phyloP scores from a whole-genome alignment of 768 basidiomycete genomes.

The Naganishia onofrii region DNA sequence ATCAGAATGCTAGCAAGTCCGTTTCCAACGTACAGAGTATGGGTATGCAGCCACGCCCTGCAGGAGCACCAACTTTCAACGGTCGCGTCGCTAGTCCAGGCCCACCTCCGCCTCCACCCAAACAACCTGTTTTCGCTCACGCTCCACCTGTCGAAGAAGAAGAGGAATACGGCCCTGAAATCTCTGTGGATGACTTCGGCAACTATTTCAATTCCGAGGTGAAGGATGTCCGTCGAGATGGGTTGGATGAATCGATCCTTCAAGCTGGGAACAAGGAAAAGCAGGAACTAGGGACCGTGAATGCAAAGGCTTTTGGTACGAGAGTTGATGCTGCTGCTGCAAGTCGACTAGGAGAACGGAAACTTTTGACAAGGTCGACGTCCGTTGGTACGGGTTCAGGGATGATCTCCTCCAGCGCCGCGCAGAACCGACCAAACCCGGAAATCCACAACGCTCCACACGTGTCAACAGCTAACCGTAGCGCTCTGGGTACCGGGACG shows the following conservation, averaged over 20 bases:
- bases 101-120: background rate
- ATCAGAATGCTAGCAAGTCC: background rate
- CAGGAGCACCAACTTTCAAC: background rate
- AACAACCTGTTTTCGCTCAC: background rate
- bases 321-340: background rate
- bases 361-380: background rate
- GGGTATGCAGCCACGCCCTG: constrained; percentile 20
- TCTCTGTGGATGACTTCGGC: constrained; percentile 13
- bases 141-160: background rate
- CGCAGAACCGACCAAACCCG: background rate
- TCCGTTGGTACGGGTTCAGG: constrained; percentile 3
- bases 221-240: constrained; percentile 11
- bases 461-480: background rate
- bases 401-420: background rate
- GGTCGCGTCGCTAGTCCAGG: background rate
- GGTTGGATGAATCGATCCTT: constrained; percentile 5
- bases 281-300: background rate
- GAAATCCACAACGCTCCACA: background rate
- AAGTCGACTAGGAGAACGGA: background rate
- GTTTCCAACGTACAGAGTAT: background rate
- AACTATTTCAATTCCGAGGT: constrained; percentile 23
- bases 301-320: background rate
- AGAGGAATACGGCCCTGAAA: constrained; percentile 10
- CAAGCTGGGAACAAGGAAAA: background rate
- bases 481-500: background rate